Evolutionary conservation across 495 filamentous ascomycete species (phyloP), one percentile per base, ranked within the genome.

Genomic region (Lepidopterella palustris): DNA sequence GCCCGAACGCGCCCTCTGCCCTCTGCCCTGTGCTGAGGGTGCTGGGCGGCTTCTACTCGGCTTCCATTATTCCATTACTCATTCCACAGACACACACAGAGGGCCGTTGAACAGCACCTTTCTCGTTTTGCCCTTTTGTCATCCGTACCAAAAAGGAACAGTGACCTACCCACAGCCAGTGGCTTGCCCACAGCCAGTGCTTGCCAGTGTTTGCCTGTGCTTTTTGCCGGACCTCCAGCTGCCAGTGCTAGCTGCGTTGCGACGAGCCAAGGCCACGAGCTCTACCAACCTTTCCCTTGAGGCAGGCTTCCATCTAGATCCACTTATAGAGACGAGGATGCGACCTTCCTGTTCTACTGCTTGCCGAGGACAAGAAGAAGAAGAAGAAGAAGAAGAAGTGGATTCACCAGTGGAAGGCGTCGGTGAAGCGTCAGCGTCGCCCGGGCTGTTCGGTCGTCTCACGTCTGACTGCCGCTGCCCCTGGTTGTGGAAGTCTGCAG

Each of bases 11-110:
- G n/a, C n/a, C n/a, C n/a, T n/a, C n/a, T n/a, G n/a, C n/a, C 13
- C 18, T 18, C 1, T 26, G 6, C 47, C 47, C 47, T 8, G 18
- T 13, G 8, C 47, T 24, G 18, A 5, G 47, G 21, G 47, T 6
- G 51, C 50, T 25, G 47, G 47, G 47, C 50, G 27, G 4, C 24
- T 54, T 54, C 51, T 32, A 31, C 51, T 24, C 51, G 29, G 27
- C 51, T 54, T 54, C 51, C 21, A 54, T 54, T 54, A 32, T 31
- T 32, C 51, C 20, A 25, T 24, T 18, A 18, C 47, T 11, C 35
- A n/a, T n/a, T n/a, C n/a, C n/a, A n/a, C n/a, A n/a, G n/a, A n/a
- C n/a, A n/a, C n/a, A n/a, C n/a, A n/a, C n/a, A n/a, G n/a, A n/a
- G n/a, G n/a, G n/a, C n/a, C n/a, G n/a, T n/a, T n/a, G n/a, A n/a